phyloP scores from a whole-genome alignment of 1,284 basidiomycete species.

The Pseudozyma pruni region DNA sequence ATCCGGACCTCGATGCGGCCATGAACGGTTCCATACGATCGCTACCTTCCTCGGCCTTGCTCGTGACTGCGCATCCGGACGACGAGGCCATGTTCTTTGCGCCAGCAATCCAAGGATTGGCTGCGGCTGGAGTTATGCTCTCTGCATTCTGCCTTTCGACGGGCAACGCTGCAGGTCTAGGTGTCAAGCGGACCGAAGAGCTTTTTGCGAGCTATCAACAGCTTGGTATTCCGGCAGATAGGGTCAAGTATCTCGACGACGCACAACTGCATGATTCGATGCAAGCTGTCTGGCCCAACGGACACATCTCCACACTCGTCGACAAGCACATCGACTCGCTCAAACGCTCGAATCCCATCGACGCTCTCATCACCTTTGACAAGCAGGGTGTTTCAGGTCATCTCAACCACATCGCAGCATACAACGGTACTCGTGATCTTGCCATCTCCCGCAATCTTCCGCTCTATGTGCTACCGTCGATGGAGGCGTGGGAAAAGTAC shows the following conservation, averaged over 20 bases:
- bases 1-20: conserved; percentile 8
- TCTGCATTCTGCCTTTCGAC: conserved; percentile 70
- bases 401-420: conserved; percentile 86
- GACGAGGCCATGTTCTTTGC: conserved; percentile 93
- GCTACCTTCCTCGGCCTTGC: conserved; percentile 68
- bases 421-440: conserved; percentile 53
- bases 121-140: conserved; percentile 69
- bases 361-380: conserved; percentile 89
- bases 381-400: conserved; percentile 81
- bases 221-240: conserved; percentile 75
- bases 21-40: conserved; percentile 4
- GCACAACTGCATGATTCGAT: conserved; percentile 83
- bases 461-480: conserved; percentile 38
- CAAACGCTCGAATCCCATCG: conserved; percentile 10
- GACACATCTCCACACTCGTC: conserved; percentile 75
- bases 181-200: conserved; percentile 75
- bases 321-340: conserved; percentile 72
- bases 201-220: conserved; percentile 70
- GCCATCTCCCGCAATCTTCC: conserved; percentile 62
- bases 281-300: conserved; percentile 75
- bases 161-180: conserved; percentile 85
- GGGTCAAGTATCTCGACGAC: conserved; percentile 77
- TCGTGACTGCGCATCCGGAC: conserved; percentile 88
- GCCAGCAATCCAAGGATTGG: conserved; percentile 76
- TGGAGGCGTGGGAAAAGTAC: conserved; percentile 50